These are phyloP conservation scores for Pseudocercospora pini-densiflorae DNA, from an alignment of 2,329 filamentous ascomycete genomes.

Conservation along the genomic window DNA sequence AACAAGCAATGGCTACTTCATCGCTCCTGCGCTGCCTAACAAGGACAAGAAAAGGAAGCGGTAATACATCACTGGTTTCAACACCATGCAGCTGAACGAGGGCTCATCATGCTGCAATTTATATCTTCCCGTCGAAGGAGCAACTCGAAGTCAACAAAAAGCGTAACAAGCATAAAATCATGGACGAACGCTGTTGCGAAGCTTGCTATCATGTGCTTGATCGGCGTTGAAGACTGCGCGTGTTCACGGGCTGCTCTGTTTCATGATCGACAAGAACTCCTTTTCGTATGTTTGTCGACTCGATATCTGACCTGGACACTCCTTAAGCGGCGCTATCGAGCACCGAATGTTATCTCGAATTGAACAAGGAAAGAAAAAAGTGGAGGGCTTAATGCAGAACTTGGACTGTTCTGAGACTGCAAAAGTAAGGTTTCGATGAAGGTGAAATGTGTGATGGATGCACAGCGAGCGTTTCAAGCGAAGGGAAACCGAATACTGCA, in stretches of 20 bases:
- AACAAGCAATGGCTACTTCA: slow-evolving; percentile 36
- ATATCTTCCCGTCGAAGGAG: neutral
- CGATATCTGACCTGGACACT: neutral
- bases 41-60: slow-evolving; percentile 67
- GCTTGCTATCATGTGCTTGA: neutral
- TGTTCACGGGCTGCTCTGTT: neutral
- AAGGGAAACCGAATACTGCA: neutral
- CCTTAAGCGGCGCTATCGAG: neutral
- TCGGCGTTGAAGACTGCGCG: neutral
- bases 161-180: neutral
- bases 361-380: neutral
- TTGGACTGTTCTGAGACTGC: neutral
- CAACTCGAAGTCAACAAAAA: neutral
- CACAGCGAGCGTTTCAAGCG: neutral
- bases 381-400: neutral
- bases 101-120: neutral
- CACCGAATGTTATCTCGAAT: neutral
- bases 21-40: slow-evolving; percentile 48
- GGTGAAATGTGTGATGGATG: neutral
- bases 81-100: neutral
- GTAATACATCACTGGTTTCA: slow-evolving; percentile 2
- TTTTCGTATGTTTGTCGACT: slow-evolving; percentile 5
- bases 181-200: neutral
- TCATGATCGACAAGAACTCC: neutral
- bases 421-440: neutral